Evolutionary conservation across 2,329 filamentous ascomycete genomes (phyloP).

Genomic region (Colletotrichum higginsianum): DNA sequence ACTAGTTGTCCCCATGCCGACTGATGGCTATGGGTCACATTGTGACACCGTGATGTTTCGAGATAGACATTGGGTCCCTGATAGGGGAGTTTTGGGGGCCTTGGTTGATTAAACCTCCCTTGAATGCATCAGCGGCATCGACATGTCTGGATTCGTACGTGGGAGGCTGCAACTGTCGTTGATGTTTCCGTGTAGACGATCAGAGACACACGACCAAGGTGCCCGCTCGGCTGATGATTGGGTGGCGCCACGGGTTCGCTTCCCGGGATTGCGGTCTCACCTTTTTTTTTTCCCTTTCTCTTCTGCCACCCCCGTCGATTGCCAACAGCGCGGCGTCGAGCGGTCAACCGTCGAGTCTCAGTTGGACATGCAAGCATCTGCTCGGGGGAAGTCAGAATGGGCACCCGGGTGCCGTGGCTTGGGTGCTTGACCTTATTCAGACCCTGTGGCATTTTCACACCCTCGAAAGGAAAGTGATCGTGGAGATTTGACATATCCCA

Average conservation of each 20-base stretch:
- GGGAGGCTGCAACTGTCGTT: constrained; percentile 9
- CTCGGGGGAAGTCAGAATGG: constrained; percentile 1
- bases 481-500: constrained; percentile 1
- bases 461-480: constrained; percentile 11
- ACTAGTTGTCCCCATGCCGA: background rate
- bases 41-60: constrained; percentile 23
- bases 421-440: constrained; percentile 8
- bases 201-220: constrained; percentile 21
- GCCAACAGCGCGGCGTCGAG: background rate
- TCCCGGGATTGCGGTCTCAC: constrained; percentile 19
- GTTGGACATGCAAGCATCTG: constrained; percentile 4
- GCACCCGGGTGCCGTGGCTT: background rate
- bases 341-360: constrained; percentile 20
- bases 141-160: constrained; percentile 11
- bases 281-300: background rate
- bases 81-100: background rate
- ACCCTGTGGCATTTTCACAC: constrained; percentile 15
- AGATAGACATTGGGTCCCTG: background rate
- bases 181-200: background rate
- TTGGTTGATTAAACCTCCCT: background rate
- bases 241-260: constrained; percentile 13
- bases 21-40: constrained; percentile 2
- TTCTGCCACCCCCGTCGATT: background rate
- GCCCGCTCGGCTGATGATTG: constrained; percentile 6
- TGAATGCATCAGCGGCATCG: constrained; percentile 2